phyloP scores from a whole-genome alignment of 2,329 filamentous ascomycete genomes.

The Aspergillus uvarum region DNA sequence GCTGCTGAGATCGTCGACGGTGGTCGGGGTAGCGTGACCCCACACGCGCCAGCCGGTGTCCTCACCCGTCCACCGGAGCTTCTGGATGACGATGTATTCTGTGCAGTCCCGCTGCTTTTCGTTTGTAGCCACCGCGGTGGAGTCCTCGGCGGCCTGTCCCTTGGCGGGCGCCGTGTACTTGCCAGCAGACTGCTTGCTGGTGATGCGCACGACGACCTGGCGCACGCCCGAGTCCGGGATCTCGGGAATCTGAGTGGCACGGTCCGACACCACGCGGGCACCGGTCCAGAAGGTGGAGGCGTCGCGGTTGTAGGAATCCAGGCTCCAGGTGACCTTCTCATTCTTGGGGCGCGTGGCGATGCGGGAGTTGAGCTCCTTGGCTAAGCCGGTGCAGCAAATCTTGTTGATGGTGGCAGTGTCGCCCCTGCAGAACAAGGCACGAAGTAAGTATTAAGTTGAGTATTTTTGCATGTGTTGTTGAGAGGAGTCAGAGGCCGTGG shows the following conservation, averaged over 20 bases:
- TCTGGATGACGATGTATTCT: slow-evolving; percentile 55
- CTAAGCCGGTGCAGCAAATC: slow-evolving; percentile 42
- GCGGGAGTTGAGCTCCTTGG: slow-evolving; percentile 33
- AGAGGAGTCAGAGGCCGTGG: background rate
- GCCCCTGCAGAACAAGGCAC: slow-evolving; percentile 26
- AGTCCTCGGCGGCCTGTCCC: background rate
- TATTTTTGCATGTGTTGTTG: background rate
- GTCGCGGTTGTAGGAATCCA: slow-evolving; percentile 38
- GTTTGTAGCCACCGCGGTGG: slow-evolving; percentile 10
- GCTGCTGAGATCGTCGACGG: slow-evolving; percentile 37
- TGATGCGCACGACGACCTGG: slow-evolving; percentile 43
- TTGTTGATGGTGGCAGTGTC: slow-evolving; percentile 37
- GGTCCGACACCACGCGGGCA: slow-evolving; percentile 43
- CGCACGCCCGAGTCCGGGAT: slow-evolving; percentile 39
- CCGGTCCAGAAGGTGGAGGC: slow-evolving; percentile 40
- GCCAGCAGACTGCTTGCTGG: slow-evolving; percentile 38
- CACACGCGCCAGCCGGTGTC: slow-evolving; percentile 51
- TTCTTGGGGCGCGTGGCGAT: slow-evolving; percentile 35
- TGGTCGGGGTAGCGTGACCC: slow-evolving; percentile 49
- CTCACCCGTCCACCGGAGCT: slow-evolving; percentile 42
- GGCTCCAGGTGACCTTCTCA: slow-evolving; percentile 36
- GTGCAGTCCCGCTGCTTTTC: slow-evolving; percentile 43
- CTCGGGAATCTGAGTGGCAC: slow-evolving; percentile 42
- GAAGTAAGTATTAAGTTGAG: slow-evolving; percentile 10
- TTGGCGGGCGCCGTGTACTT: slow-evolving; percentile 14